Percentiles rank a stretch among this genome's conserved stretches.
Conservation (phyloP, 2,329 filamentous ascomycete species). For the Dothiorella sarmentorum region DNA sequence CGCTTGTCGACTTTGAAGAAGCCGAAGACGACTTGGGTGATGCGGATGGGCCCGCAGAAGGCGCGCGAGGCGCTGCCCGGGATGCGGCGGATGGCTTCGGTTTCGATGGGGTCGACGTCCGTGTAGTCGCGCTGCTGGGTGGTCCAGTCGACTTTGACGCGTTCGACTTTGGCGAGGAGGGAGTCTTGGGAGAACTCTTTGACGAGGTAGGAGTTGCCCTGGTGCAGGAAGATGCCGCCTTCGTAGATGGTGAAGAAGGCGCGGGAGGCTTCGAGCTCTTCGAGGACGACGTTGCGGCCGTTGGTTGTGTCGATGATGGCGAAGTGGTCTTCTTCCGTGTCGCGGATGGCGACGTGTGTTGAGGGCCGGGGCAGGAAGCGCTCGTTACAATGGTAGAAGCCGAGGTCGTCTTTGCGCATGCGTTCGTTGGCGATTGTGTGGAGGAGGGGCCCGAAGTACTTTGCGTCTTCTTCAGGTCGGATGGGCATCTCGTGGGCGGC, state of each 20-base stretch:
- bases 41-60: conserved; percentile 82
- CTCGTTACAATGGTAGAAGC: conserved; percentile 87
- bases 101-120: conserved; percentile 90
- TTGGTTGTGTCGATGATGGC: conserved; percentile 87
- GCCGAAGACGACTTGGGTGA: conserved; percentile 85
- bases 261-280: conserved; percentile 94
- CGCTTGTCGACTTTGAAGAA: conserved; percentile 96
- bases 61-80: conserved; percentile 62
- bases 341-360: conserved; percentile 79
- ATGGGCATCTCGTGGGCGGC: conserved; percentile 95
- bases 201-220: conserved; percentile 89
- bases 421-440: conserved; percentile 68
- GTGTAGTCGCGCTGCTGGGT: conserved; percentile 91
- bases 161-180: conserved; percentile 81
- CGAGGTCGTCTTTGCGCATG: conserved; percentile 68
- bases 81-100: conserved; percentile 78
- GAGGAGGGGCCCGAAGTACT: conserved; percentile 77
- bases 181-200: conserved; percentile 80
- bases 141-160: conserved; percentile 90
- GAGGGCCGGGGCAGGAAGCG: conserved; percentile 84
- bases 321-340: conserved; percentile 88
- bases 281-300: conserved; percentile 77
- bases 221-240: conserved; percentile 93
- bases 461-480: conserved; percentile 66
- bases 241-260: conserved; percentile 96